phyloP scores from a whole-genome alignment of 495 filamentous ascomycete genomes.

The Penicillium coffeae region DNA sequence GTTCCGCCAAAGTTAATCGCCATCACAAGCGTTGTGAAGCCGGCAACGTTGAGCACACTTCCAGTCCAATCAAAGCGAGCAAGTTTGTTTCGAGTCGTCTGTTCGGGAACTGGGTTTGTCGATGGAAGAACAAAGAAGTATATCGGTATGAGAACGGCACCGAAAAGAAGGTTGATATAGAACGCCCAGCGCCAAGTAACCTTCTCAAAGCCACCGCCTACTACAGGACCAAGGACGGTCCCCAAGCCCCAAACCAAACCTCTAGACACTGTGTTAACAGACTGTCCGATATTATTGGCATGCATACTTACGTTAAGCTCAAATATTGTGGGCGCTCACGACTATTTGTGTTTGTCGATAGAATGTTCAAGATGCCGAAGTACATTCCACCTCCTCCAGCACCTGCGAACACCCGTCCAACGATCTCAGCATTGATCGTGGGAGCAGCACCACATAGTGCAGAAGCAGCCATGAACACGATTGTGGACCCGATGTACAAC shows the following conservation, averaged over 20 bases:
- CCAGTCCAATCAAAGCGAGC: constrained; percentile 18
- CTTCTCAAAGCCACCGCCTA: constrained; percentile 4
- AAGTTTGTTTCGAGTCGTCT: background rate
- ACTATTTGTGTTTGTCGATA: constrained; percentile 40
- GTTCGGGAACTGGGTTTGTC: background rate
- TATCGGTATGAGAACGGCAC: background rate
- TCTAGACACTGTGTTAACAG: background rate
- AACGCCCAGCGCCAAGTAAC: background rate
- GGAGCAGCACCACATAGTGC: constrained; percentile 51
- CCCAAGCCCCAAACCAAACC: constrained; percentile 48
- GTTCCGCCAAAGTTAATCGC: constrained; percentile 24
- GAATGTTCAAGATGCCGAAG: constrained; percentile 40
- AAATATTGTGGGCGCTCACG: constrained; percentile 47
- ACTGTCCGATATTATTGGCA: too few species aligned
- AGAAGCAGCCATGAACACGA: constrained; percentile 45
- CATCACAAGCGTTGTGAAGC: constrained; percentile 18
- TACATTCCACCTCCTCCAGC: constrained; percentile 52
- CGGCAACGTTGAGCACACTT: constrained; percentile 13
- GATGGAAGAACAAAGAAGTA: constrained; percentile 1
- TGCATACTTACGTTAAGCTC: background rate
- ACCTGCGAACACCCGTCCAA: constrained; percentile 40
- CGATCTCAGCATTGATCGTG: constrained; percentile 42
- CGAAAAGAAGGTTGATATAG: constrained; percentile 7
- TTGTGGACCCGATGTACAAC: constrained; percentile 41
- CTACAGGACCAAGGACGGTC: constrained; percentile 19